Conservation (phyloP, 2,329 filamentous ascomycete genomes). For the Aspergillus tanneri region DNA sequence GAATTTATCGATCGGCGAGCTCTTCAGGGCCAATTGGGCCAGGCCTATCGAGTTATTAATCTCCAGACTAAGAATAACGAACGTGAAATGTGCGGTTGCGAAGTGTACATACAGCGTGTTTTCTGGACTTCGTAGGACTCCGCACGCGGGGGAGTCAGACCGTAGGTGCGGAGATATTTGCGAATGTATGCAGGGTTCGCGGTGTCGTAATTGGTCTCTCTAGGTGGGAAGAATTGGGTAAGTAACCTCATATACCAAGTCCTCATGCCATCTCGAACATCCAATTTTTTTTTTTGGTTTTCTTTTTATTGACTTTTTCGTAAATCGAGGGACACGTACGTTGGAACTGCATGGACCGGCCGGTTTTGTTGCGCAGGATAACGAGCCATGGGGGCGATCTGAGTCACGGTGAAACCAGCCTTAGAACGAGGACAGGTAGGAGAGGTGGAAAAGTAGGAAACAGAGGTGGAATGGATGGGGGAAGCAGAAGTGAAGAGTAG, state of each 20-base stretch:
- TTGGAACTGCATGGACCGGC: conserved; percentile 34
- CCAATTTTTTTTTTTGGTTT: too few species aligned
- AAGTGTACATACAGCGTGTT: conserved; percentile 43
- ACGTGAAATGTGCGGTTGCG: neutral
- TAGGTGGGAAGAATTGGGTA: conserved; percentile 18
- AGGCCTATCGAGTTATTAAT: conserved; percentile 33
- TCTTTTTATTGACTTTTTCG: neutral
- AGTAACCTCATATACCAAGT: conserved; percentile 11
- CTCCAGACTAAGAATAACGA: neutral
- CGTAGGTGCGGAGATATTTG: conserved; percentile 53
- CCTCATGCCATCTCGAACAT: too few species aligned
- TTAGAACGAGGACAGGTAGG: conserved; percentile 13
- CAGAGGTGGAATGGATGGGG: conserved; percentile 16
- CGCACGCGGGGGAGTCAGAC: conserved; percentile 50
- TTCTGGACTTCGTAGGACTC: conserved; percentile 52
- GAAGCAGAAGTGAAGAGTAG: conserved; percentile 12
- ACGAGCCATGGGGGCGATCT: conserved; percentile 36
- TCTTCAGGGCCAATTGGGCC: conserved; percentile 49
- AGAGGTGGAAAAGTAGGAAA: conserved; percentile 20
- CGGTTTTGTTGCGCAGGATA: conserved; percentile 37
- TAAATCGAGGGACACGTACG: conserved; percentile 27
- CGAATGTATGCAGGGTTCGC: conserved; percentile 51
- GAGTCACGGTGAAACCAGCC: conserved; percentile 26
- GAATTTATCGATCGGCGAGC: conserved; percentile 51
- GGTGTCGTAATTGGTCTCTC: conserved; percentile 50